Evolutionary conservation across 1,139 yeast genomes (phyloP).

Genomic region (Magnusiomyces magnusii): DNA sequence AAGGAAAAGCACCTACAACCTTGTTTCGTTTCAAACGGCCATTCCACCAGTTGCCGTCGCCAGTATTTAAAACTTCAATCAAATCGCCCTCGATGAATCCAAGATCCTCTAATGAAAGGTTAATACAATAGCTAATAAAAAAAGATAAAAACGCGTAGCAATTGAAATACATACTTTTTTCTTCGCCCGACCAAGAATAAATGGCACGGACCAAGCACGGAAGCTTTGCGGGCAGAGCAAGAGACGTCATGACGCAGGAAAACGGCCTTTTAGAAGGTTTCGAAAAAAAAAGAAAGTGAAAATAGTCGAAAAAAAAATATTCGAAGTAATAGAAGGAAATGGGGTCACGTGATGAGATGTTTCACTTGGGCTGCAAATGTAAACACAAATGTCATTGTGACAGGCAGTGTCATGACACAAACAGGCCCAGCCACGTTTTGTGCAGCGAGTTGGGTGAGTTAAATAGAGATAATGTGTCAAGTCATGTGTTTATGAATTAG

Average conservation of each 20-base stretch:
- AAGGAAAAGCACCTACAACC: slow-evolving; percentile 79
- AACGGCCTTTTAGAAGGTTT: not conserved
- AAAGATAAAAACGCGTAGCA: too few relatives aligned
- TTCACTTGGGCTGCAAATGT: not conserved
- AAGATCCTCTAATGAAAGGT: slow-evolving; percentile 48
- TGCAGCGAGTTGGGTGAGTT: not conserved
- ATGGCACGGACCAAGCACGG: slow-evolving; percentile 73
- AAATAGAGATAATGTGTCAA: not conserved
- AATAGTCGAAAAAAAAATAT: not conserved
- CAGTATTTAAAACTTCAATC: slow-evolving; percentile 69
- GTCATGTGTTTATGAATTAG: too few relatives aligned
- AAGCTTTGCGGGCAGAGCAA: slow-evolving; percentile 16
- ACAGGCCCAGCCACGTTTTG: not conserved
- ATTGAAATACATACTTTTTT: slow-evolving; percentile 42
- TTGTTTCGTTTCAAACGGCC: slow-evolving; percentile 76
- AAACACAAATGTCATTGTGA: not conserved
- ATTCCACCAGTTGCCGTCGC: slow-evolving; percentile 91
- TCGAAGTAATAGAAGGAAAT: not conserved
- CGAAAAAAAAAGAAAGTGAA: not conserved
- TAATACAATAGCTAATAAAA: not conserved
- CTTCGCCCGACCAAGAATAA: slow-evolving; percentile 88
- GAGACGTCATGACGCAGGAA: slow-evolving; percentile 8
- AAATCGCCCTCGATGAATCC: slow-evolving; percentile 93
- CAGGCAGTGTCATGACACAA: not conserved
- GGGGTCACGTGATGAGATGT: not conserved